Evolutionary conservation across 768 basidiomycete genomes (phyloP).

Genomic region (Clitopilus hobsonii): DNA sequence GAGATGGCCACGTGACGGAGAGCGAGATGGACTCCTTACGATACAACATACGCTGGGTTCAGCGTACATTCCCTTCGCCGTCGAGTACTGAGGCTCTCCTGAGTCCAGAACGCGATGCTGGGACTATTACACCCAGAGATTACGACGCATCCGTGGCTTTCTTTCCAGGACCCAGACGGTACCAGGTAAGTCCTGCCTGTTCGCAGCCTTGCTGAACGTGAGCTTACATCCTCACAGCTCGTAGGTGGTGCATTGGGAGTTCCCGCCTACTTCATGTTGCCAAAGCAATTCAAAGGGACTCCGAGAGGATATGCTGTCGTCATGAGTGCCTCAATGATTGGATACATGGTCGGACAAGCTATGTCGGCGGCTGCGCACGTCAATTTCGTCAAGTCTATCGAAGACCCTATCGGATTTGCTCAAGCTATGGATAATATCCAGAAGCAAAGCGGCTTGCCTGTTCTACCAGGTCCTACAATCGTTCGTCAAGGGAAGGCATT

Average conservation of each 20-base stretch:
- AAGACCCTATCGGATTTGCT: constrained; percentile 35
- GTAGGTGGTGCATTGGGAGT: constrained; percentile 7
- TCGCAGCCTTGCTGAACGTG: too few relatives aligned
- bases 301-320: constrained; percentile 14
- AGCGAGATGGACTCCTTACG: constrained; percentile 9
- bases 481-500: constrained; percentile 11
- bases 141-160: constrained; percentile 52
- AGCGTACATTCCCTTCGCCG: constrained; percentile 40
- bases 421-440: constrained; percentile 39
- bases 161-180: constrained; percentile 40
- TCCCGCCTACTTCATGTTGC: constrained; percentile 15
- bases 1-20: not conserved
- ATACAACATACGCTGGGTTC: constrained; percentile 32
- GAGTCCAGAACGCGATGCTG: constrained; percentile 47
- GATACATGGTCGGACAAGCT: constrained; percentile 25
- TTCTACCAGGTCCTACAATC: constrained; percentile 22
- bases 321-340: constrained; percentile 19
- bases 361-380: constrained; percentile 24
- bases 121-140: constrained; percentile 46
- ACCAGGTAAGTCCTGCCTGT: constrained; percentile 31
- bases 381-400: constrained; percentile 30
- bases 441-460: constrained; percentile 32
- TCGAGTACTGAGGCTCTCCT: constrained; percentile 40
- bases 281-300: constrained; percentile 18
- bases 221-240: constrained; percentile 7